These are phyloP conservation scores for Clonostachys solani DNA, from an alignment of 2,329 filamentous ascomycete species.

Conservation along the genomic window DNA sequence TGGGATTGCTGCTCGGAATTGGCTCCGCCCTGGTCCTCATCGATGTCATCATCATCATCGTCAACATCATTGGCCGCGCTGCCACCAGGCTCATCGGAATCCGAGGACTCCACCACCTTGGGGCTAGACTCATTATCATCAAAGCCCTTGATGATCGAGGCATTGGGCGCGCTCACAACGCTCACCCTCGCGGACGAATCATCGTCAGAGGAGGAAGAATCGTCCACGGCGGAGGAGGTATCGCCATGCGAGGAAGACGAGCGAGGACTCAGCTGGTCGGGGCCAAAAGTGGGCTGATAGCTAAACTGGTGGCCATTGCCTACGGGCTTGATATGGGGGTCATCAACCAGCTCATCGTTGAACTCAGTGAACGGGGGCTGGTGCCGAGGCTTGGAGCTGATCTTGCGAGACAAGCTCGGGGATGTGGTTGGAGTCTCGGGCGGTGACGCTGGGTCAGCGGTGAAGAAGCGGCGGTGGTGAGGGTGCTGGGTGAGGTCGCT, in stretches of 20 bases:
- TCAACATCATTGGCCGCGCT: conserved; percentile 2
- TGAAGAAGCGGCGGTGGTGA: conserved; percentile 5
- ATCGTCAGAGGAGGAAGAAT: conserved; percentile 16
- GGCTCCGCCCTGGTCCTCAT: conserved; percentile 4
- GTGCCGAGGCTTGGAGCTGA: conserved; percentile 20
- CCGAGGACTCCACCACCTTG: neutral
- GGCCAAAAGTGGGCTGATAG: conserved; percentile 25
- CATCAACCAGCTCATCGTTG: conserved; percentile 20
- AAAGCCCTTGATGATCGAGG: conserved; percentile 1
- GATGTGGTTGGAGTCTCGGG: conserved; percentile 40
- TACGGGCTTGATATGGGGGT: conserved; percentile 35
- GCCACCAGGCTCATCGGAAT: neutral
- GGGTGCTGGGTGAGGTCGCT: conserved; percentile 4
- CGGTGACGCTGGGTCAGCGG: conserved; percentile 38
- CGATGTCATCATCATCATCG: conserved; percentile 13
- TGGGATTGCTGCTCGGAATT: neutral
- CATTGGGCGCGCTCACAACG: conserved; percentile 15
- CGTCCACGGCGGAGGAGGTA: conserved; percentile 9
- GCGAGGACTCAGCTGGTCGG: conserved; percentile 29
- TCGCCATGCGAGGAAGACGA: conserved; percentile 19
- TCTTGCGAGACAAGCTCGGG: conserved; percentile 25
- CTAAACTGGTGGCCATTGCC: conserved; percentile 37
- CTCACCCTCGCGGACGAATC: conserved; percentile 19
- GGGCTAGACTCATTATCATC: neutral
- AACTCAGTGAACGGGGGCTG: conserved; percentile 23